phyloP scores from a whole-genome alignment of 108 stramenopile genomes.

The Heterococcus sp. region DNA sequence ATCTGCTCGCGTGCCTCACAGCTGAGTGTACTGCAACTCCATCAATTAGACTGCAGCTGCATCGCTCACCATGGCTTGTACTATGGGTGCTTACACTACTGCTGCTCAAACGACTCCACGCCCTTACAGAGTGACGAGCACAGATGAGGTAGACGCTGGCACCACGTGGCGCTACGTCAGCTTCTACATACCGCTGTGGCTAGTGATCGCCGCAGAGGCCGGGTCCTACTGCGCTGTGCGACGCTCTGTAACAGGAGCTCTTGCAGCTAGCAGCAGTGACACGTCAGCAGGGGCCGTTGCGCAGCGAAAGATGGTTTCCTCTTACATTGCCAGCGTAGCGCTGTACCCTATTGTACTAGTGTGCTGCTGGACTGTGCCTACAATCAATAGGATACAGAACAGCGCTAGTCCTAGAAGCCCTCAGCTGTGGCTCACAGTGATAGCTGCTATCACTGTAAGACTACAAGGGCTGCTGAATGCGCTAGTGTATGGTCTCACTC shows the following conservation, averaged over 20 bases:
- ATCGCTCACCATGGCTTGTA: too few species aligned
- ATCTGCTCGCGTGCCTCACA: too few species aligned
- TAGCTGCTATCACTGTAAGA: too few species aligned
- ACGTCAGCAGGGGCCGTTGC: neutral
- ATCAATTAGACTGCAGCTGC: too few species aligned
- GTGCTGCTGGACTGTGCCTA: conserved; percentile 23
- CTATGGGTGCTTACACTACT: too few species aligned
- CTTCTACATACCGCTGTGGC: conserved; percentile 27
- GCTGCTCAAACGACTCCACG: too few species aligned
- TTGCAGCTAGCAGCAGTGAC: neutral
- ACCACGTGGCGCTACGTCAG: conserved; percentile 34
- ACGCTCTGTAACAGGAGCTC: neutral
- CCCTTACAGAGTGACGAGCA: too few species aligned
- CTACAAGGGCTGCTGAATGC: too few species aligned
- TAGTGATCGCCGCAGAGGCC: neutral
- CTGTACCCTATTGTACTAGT: conserved; percentile 24
- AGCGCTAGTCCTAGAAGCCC: conserved; percentile 8
- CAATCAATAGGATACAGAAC: conserved; percentile 38
- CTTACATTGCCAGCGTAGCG: neutral
- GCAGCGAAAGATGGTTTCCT: neutral
- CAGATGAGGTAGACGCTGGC: conserved; percentile 4
- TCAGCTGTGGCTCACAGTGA: conserved; percentile 5
- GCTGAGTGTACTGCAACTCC: too few species aligned
- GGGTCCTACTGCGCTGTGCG: neutral
- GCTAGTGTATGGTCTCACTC: too few species aligned